Base-by-base conservation (phyloP, 352 stramenopile species). In the Ophiocytium majus region DNA sequence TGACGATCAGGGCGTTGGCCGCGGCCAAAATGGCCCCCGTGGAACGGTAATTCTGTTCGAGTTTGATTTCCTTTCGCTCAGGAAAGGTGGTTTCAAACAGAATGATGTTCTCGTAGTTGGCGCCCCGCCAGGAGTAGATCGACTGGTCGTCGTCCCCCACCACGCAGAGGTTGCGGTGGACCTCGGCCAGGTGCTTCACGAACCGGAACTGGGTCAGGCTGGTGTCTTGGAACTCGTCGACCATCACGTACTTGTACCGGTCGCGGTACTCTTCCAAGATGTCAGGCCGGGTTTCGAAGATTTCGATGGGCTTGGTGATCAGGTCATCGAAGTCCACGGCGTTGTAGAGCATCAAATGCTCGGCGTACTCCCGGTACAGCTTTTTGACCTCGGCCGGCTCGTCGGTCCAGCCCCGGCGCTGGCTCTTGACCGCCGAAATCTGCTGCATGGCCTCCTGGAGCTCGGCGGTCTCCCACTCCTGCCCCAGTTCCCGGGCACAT, bases 291-390 rank as follows among this genome's bases (percentile, higher is more conserved):
- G 23, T 28, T 23, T 28, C 19, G 19, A 71, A 71, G 19, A 71
- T 23, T 23, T 23, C 28, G 57, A 23, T 71, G 57, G 57, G 23
- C 19, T 71, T 71, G 28, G 28, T 23, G 17, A 79, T 35, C 71
- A 79, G 31, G 23, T 79, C 71, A 34, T 79, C 71, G 49, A 79
- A 79, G 49, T 79, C 71, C 10, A 79, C 31, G 35, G 71, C 71
- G 23, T 79, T 79, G 9, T 19, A 10, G 9, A 9, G 10, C 9
- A 17, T 79, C 9, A 79, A 23, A 9, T 79, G 9, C 49, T 9
- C 31, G 9, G 17, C 9, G 28, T 66, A 66, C 17, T 23, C 28
- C 10, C 9, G 31, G 31, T 79, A 79, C 17, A 79, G 10, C 10
- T 79, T 9, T 79, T 31, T 23, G 17, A 79, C 71, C 49, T 34